phyloP scores from a whole-genome alignment of 805 yeast species.

The Metschnikowia lunata region DNA sequence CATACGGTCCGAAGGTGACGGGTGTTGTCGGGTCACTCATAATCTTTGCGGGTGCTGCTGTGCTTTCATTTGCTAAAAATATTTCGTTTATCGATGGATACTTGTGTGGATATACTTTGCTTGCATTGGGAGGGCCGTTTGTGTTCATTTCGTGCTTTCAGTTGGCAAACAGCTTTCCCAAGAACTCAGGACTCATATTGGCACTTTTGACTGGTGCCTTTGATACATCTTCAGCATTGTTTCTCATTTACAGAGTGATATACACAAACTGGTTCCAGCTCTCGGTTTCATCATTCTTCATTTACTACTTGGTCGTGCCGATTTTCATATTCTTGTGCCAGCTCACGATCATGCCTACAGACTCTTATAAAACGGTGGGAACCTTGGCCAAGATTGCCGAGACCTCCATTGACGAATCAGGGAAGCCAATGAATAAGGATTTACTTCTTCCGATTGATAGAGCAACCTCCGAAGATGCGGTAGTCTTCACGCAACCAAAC shows the following conservation, averaged over 20 bases:
- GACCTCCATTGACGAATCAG: slow-evolving; percentile 71
- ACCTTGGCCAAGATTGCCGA: slow-evolving; percentile 63
- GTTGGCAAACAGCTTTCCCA: slow-evolving; percentile 81
- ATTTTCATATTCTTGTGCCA: slow-evolving; percentile 72
- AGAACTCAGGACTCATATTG: slow-evolving; percentile 71
- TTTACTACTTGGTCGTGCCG: slow-evolving; percentile 68
- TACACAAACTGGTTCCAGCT: slow-evolving; percentile 46
- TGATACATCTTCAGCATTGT: slow-evolving; percentile 88
- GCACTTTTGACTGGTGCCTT: slow-evolving; percentile 91
- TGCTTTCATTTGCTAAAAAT: slow-evolving; percentile 37
- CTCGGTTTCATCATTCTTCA: slow-evolving; percentile 57
- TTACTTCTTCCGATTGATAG: slow-evolving; percentile 34
- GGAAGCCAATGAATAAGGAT: slow-evolving; percentile 50
- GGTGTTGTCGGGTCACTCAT: slow-evolving; percentile 69
- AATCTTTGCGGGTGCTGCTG: slow-evolving; percentile 52
- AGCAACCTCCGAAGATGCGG: slow-evolving; percentile 27
- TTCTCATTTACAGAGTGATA: slow-evolving; percentile 63
- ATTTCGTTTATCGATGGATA: slow-evolving; percentile 55
- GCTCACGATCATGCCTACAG: slow-evolving; percentile 71
- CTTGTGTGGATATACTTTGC: slow-evolving; percentile 62
- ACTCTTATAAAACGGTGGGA: slow-evolving; percentile 69
- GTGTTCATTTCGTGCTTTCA: slow-evolving; percentile 89
- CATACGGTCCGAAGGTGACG: slow-evolving; percentile 73
- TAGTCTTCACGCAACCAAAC: slow-evolving; percentile 27
- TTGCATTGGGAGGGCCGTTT: slow-evolving; percentile 93